Conservation (phyloP, 208 protist genomes). For the Leishmania arabica region DNA sequence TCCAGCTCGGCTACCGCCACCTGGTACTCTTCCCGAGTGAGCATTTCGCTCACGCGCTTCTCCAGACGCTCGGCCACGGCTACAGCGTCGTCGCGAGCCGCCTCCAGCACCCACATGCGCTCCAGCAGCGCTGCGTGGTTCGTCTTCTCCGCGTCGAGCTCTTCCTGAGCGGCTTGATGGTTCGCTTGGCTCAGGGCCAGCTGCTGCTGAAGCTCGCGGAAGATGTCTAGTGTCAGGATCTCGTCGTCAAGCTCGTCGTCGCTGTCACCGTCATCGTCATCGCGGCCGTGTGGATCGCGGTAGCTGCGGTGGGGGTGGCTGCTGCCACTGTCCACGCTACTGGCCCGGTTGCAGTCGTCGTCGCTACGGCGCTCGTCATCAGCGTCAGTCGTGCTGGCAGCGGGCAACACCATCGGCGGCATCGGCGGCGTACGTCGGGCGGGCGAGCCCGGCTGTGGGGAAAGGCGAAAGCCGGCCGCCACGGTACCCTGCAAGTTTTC, state of each 20-base stretch:
- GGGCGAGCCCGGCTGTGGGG: slow-evolving; percentile 27
- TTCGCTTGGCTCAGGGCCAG: slow-evolving; percentile 46
- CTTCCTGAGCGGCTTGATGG: slow-evolving; percentile 37
- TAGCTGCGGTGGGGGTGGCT: not conserved
- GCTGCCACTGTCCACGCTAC: slow-evolving; percentile 10
- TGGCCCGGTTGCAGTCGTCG: not conserved
- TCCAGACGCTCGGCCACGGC: slow-evolving; percentile 21
- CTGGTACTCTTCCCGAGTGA: slow-evolving; percentile 52
- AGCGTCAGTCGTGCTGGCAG: not conserved
- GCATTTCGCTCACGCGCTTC: slow-evolving; percentile 41
- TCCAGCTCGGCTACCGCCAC: slow-evolving; percentile 40
- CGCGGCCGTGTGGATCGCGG: no score
- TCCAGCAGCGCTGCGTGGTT: slow-evolving; percentile 62
- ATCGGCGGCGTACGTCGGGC: slow-evolving; percentile 23
- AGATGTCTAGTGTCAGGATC: slow-evolving; percentile 20
- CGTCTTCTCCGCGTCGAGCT: slow-evolving; percentile 59
- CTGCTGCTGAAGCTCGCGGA: slow-evolving; percentile 43
- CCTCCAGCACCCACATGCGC: slow-evolving; percentile 73
- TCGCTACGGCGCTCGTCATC: slow-evolving; percentile 12
- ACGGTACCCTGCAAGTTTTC: slow-evolving; percentile 17
- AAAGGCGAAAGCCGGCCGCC: slow-evolving; percentile 9
- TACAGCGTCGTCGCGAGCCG: slow-evolving; percentile 44
- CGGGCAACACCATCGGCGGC: slow-evolving; percentile 27
- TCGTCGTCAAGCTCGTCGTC: slow-evolving; percentile 33
- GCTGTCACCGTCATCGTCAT: slow-evolving; percentile 20